Base-by-base conservation (phyloP, 225 moss, liverwort and hornwort species). In the Pseudoscleropodium purum region DNA sequence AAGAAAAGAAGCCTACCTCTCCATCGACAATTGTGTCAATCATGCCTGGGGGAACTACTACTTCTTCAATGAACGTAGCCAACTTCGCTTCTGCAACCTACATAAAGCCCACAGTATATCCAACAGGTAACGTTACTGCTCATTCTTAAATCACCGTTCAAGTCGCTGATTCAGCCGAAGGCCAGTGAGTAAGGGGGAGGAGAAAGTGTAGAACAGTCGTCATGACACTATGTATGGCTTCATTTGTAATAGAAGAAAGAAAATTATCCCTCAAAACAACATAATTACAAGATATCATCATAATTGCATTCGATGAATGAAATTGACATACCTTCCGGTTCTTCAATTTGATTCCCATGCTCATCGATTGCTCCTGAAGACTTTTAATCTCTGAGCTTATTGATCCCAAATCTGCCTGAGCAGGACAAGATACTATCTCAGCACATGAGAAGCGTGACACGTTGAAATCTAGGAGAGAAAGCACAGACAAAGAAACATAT, bases 361-460 rank as follows among this genome's bases (percentile, higher is more conserved):
- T 99, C 99, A 99, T 99, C 15, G 97, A 97, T 88, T 99, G 99
- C 88, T 99, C 99, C 92, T 99, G 99, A 67, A 99, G 97, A 90
- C 91, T 97, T 88, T 97, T 99, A 54, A 99, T 99, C 92, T 99
- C 99, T 56, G 96, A 97, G 91, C 99, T 99, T 84, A 99, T 99
- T 86, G 99, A 99, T 89, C 99, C 99, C 89, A 99, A 90, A 93
- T 99, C 97, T 92, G 99, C 95, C 99, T 99, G 95, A 90, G 84
- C 20, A 92, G 59, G 70, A 88, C 88, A 92, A 85, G 47, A 91
- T 76, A 86, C 74, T 84, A 91, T 90, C 47, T 91, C 87, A 91
- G 88, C 70, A 88, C 15, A 85, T 72, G 56, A 85, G 79, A 54
- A 83, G 66, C 64, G 21, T 34, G 73, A 86, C 66, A 78, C 9